Evolutionary conservation across 331 rosid species (phyloP), one percentile per base, ranked within the genome.

Genomic region (Acacia concinna): DNA sequence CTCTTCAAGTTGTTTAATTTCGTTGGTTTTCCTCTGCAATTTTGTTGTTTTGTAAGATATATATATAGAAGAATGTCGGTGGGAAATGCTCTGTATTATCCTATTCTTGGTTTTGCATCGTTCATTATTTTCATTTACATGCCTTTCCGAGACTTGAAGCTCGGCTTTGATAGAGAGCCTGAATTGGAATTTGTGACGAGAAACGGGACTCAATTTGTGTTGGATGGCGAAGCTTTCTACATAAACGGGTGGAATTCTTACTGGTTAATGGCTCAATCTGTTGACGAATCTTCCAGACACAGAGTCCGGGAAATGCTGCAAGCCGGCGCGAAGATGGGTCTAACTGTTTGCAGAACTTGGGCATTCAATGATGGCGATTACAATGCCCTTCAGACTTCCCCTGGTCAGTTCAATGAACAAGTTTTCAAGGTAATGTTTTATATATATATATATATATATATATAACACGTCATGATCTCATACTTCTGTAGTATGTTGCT

Each of bases 221-320:
- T 93, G 80, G 90, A 90, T 54, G 99, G 97, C 8, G 89, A 79
- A 62, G 79, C 89, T 21, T 93, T 93, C 76, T 96, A 93, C 74
- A 84, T 96, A 2, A 96, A 91, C 76, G 99, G 99, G 7, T 96
- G 99, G 99, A 96, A 96, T 78, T 93, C 99, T 75, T 96, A 96
- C 81, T 96, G 99, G 99, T 83, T 96, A 38, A 90, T 96, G 97
- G 89, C 85, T 51, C 96, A 91, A 51, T 87, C 96, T 12, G 98
- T 85, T 78, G 97, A 90, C 51, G 84, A 83, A 72, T 64, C 81
- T 71, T 82, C 82, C 25, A 89, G 90, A 64, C 83, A 82, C 23
- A 87, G 90, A 85, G 90, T 93, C 38, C 79, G 89, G 47, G 84
- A 84, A 78, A 93, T 96, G 84, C 74, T 96, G 78, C 88, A 86